Evolutionary conservation across 139 green algal species (phyloP).

Genomic region (Coelastrella sp.): DNA sequence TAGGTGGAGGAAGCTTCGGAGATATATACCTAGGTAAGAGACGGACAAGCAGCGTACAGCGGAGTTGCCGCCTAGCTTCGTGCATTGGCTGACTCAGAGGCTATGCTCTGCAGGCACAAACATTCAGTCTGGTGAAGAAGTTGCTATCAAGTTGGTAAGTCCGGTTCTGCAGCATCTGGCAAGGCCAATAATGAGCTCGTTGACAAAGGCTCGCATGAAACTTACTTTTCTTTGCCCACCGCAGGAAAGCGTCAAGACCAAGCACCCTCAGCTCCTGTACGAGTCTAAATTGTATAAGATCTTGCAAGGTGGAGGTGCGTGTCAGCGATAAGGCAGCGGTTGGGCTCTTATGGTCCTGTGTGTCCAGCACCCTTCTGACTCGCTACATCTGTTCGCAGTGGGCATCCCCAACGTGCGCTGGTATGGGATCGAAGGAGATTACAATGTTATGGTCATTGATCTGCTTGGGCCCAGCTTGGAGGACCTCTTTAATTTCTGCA

Average conservation of each 20-base stretch:
- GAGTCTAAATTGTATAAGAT: slow-evolving; percentile 98
- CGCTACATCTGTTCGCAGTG: too few relatives aligned
- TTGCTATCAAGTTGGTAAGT: slow-evolving; percentile 99
- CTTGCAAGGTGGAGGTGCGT: slow-evolving; percentile 88
- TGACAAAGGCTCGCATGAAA: background rate
- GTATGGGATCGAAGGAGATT: slow-evolving; percentile 99
- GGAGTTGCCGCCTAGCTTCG: background rate
- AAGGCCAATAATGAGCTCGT: background rate
- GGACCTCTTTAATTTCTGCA: slow-evolving; percentile 99
- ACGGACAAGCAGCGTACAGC: background rate
- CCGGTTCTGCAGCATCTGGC: background rate
- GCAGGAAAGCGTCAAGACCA: slow-evolving; percentile 90
- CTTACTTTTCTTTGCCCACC: slow-evolving; percentile 16
- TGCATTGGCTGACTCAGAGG: slow-evolving; percentile 13
- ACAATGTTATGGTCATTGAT: slow-evolving; percentile 99
- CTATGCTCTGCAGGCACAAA: slow-evolving; percentile 88
- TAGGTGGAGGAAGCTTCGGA: slow-evolving; percentile 80
- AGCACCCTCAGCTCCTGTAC: slow-evolving; percentile 95
- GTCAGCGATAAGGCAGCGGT: background rate
- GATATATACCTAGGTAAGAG: slow-evolving; percentile 92
- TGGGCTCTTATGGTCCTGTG: too few relatives aligned
- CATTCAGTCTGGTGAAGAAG: slow-evolving; percentile 97
- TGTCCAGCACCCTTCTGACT: too few relatives aligned
- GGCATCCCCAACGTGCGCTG: slow-evolving; percentile 98
- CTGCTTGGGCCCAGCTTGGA: slow-evolving; percentile 96